phyloP scores from a whole-genome alignment of 2,329 filamentous ascomycete genomes.

The Chaetomium globosum region DNA sequence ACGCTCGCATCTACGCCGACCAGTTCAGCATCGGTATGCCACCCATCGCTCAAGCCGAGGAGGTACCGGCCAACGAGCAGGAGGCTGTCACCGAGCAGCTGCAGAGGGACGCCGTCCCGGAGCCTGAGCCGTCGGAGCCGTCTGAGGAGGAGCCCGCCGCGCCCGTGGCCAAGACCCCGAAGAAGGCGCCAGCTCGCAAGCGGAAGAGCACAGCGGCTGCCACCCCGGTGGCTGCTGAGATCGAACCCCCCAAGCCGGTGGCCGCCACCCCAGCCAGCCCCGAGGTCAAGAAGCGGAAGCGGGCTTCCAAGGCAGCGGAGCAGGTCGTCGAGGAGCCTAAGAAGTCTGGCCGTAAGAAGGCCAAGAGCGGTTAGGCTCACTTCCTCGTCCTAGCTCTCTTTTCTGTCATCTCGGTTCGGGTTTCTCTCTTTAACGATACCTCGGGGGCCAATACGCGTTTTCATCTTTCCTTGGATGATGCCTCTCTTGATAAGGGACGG shows the following conservation, averaged over 20 bases:
- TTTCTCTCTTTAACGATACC: slow-evolving; percentile 41
- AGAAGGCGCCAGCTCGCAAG: slow-evolving; percentile 59
- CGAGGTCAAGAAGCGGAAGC: slow-evolving; percentile 63
- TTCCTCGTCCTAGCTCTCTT: slow-evolving; percentile 36
- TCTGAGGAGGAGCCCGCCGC: slow-evolving; percentile 46
- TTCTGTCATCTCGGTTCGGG: slow-evolving; percentile 33
- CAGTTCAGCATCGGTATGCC: slow-evolving; percentile 59
- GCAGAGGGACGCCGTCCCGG: slow-evolving; percentile 47
- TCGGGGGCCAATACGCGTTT: slow-evolving; percentile 29
- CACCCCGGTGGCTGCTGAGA: slow-evolving; percentile 50
- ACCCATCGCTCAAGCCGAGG: slow-evolving; percentile 50
- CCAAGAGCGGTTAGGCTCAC: slow-evolving; percentile 45
- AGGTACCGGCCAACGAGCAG: slow-evolving; percentile 52
- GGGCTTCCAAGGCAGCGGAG: slow-evolving; percentile 59
- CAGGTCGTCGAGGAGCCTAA: slow-evolving; percentile 59
- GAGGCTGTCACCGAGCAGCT: slow-evolving; percentile 64
- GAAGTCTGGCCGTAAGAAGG: slow-evolving; percentile 64
- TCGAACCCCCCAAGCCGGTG: slow-evolving; percentile 46
- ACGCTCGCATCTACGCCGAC: slow-evolving; percentile 64
- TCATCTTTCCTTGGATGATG: slow-evolving; percentile 30
- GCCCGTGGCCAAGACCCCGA: slow-evolving; percentile 59
- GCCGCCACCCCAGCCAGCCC: slow-evolving; percentile 55
- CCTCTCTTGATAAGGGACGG: slow-evolving; percentile 22
- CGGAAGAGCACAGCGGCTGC: slow-evolving; percentile 53
- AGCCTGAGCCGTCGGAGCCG: slow-evolving; percentile 40